Evolutionary conservation across 192 early-diverging fungal species (phyloP), one percentile per base, ranked within the genome.

Genomic region (Geosiphon pyriformis): DNA sequence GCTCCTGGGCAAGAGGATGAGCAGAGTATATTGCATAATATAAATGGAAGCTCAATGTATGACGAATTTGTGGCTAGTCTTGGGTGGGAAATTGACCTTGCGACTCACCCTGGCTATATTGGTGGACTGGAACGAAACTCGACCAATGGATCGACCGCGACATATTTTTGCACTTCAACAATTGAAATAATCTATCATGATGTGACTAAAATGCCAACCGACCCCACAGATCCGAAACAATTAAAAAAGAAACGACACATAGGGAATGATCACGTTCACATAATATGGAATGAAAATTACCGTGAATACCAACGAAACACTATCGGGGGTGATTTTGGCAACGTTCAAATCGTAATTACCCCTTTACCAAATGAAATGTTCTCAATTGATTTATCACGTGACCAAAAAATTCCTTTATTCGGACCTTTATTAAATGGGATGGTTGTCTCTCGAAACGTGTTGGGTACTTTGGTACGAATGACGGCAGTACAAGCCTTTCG

Each of bases 181-280:
- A 53, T 91, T 0, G 96, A 99, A 71, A 81, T 99, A 63, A 82
- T 94, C 3, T 97, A 94, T 70, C 96, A 99, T 72, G 94, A 97
- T 64, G 89, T 84, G 0, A 85, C 89, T 0, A 83, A 84, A 15
- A 93, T 99, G 88, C 94, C 94, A 4, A 92, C 78, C 0, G 92
- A 94, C 58, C 72, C 72, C 1, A 70, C 70, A 35, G 96, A 99
- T 70, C 67, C 79, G 4, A 94, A 93, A 46, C 94, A 95, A 70
- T 63, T 96, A 25, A 93, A 91, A 71, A 97, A 97, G 91, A 98
- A 98, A 87, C 88, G 96, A 12, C 96, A 99, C 67, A 91, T 99
- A 73, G 96, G 96, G 29, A 99, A 99, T 71, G 95, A 99, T 68
- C 95, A 97, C 71, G 92, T 99, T 6, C 96, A 99, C 67, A 93